A percentile compares a stretch with the other conserved stretches of the same genome.
These are phyloP conservation scores for Cornus kousa DNA, from an alignment of 148 eudicot genomes.

Conservation along the genomic window DNA sequence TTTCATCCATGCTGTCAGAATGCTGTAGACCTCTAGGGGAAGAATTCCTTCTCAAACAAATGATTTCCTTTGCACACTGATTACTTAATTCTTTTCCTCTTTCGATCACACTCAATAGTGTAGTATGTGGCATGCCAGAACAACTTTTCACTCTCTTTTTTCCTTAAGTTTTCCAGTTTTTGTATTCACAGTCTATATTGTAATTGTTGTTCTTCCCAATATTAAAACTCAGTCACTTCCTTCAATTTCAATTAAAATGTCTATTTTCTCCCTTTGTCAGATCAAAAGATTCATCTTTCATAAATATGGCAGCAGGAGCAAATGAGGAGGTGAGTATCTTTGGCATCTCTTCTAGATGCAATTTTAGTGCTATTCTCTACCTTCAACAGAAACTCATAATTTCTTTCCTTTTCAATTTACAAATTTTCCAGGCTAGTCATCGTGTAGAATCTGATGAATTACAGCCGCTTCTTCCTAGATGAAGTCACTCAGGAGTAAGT, in stretches of 20 bases:
- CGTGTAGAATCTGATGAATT: slow-evolving; percentile 70
- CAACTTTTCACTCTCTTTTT: not conserved
- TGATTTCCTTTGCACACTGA: not conserved
- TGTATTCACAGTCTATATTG: not conserved
- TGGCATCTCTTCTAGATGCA: not conserved
- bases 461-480: slow-evolving; percentile 85
- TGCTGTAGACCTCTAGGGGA: not conserved
- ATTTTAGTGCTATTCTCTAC: not conserved
- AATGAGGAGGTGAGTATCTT: slow-evolving; percentile 69
- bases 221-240: not conserved
- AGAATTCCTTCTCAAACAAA: not conserved
- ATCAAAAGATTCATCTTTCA: slow-evolving; percentile 51
- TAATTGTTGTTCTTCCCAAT: not conserved
- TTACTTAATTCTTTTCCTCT: not conserved
- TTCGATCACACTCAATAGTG: not conserved
- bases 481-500: slow-evolving; percentile 38
- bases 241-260: slow-evolving; percentile 2
- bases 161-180: not conserved
- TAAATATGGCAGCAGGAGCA: slow-evolving; percentile 88
- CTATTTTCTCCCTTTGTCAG: slow-evolving; percentile 30
- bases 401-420: slow-evolving; percentile 2
- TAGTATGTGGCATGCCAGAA: not conserved
- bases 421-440: slow-evolving; percentile 63
- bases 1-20: not conserved
- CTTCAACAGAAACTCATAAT: not conserved